Evolutionary conservation across 2,329 filamentous ascomycete genomes (phyloP).

Genomic region (Botrytis deweyae): DNA sequence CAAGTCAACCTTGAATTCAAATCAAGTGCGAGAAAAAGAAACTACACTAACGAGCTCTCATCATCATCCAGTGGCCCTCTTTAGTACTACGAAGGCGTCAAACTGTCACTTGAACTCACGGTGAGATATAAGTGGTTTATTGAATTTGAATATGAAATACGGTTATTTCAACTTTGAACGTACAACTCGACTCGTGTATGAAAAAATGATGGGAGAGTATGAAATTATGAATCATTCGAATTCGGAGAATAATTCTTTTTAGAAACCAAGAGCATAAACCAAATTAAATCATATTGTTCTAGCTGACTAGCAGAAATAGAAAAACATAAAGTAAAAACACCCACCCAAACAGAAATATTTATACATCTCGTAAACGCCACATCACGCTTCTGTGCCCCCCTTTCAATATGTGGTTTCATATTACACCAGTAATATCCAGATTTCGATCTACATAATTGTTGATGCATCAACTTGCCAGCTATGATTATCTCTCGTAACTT

Average conservation of each 20-base stretch:
- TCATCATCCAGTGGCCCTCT: too few relatives aligned
- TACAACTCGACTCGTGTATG: too few relatives aligned
- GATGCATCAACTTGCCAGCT: neutral
- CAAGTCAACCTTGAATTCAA: too few relatives aligned
- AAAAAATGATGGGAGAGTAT: neutral
- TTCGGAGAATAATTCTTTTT: too few relatives aligned
- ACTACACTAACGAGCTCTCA: too few relatives aligned
- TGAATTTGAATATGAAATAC: neutral
- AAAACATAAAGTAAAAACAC: neutral
- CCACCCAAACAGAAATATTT: neutral
- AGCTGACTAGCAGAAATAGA: constrained; percentile 11
- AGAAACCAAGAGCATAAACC: neutral
- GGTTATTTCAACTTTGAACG: neutral
- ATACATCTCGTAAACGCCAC: neutral
- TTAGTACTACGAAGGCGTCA: too few relatives aligned
- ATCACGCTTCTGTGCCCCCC: neutral
- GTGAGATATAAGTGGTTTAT: too few relatives aligned
- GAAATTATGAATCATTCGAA: neutral
- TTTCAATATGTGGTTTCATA: neutral
- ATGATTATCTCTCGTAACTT: constrained; percentile 7
- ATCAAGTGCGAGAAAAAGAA: too few relatives aligned
- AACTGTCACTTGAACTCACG: too few relatives aligned
- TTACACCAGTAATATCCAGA: neutral
- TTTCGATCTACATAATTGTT: neutral
- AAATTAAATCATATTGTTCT: constrained; percentile 6